Evolutionary conservation across 352 stramenopile genomes (phyloP).

Genomic region (Elongisporangium anandrum): DNA sequence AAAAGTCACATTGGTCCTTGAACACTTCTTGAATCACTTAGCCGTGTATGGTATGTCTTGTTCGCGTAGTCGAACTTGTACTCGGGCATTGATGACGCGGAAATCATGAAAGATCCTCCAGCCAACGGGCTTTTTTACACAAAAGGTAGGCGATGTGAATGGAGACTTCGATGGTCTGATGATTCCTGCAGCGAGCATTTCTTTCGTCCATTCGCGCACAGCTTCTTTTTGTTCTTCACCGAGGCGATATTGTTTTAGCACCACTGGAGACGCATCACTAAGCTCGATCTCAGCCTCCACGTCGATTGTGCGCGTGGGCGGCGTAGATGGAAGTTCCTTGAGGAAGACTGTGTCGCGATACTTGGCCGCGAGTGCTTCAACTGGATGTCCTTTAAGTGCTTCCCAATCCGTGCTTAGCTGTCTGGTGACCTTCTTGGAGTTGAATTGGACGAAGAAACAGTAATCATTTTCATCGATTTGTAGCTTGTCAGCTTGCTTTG

Average conservation of each 20-base stretch:
- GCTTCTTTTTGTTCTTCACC: slow-evolving; percentile 11
- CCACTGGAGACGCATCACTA: slow-evolving; percentile 8
- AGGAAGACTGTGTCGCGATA: slow-evolving; percentile 7
- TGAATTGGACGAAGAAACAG: background rate
- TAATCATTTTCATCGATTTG: background rate
- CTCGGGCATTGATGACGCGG: slow-evolving; percentile 10
- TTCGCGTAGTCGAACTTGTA: slow-evolving; percentile 19
- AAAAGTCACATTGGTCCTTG: slow-evolving; percentile 5
- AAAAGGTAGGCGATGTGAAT: slow-evolving; percentile 19
- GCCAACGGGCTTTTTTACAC: slow-evolving; percentile 17
- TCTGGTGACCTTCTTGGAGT: background rate
- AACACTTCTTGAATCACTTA: slow-evolving; percentile 5
- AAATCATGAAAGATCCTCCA: slow-evolving; percentile 27
- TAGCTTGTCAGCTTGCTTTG: background rate
- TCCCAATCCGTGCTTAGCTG: slow-evolving; percentile 8
- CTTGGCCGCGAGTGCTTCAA: background rate
- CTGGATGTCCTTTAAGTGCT: slow-evolving; percentile 1
- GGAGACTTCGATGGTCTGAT: slow-evolving; percentile 17
- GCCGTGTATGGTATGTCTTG: slow-evolving; percentile 16
- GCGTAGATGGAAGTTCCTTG: slow-evolving; percentile 3
- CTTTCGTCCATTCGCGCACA: slow-evolving; percentile 5
- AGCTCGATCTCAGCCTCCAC: slow-evolving; percentile 2
- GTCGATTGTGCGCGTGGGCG: slow-evolving; percentile 5
- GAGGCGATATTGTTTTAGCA: slow-evolving; percentile 6
- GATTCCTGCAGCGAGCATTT: slow-evolving; percentile 4